phyloP scores from a whole-genome alignment of 2,329 filamentous ascomycete species.

The Fusarium circinatum region DNA sequence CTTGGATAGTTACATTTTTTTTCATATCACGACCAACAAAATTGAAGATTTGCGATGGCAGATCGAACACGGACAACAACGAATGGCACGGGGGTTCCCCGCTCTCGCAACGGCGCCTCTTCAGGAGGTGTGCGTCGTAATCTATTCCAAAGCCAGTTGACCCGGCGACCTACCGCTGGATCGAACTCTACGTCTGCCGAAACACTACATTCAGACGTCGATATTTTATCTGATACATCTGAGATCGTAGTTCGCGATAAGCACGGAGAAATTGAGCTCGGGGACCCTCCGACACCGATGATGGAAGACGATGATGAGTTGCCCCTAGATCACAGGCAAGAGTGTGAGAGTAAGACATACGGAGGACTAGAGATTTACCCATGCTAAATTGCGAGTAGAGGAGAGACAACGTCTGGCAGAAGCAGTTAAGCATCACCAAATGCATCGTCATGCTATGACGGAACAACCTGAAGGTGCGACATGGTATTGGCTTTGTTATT shows the following conservation, averaged over 20 bases:
- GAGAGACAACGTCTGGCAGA: conserved; percentile 70
- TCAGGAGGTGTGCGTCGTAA: conserved; percentile 52
- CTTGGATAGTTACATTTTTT: neutral
- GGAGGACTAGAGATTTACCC: neutral
- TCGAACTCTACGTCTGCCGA: conserved; percentile 54
- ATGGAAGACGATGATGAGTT: conserved; percentile 66
- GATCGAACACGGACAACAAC: conserved; percentile 39
- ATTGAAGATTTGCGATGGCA: conserved; percentile 26
- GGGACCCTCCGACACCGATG: conserved; percentile 63
- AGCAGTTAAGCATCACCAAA: conserved; percentile 69
- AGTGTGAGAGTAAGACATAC: conserved; percentile 61
- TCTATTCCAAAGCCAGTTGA: conserved; percentile 69
- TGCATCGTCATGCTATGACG: conserved; percentile 63
- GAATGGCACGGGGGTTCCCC: conserved; percentile 32
- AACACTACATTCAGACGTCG: conserved; percentile 60
- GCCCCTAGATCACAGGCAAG: conserved; percentile 66
- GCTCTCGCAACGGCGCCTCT: conserved; percentile 32
- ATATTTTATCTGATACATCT: conserved; percentile 55
- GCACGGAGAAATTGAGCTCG: conserved; percentile 71
- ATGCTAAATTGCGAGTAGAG: conserved; percentile 50
- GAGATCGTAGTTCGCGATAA: conserved; percentile 72
- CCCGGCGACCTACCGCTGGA: conserved; percentile 63
- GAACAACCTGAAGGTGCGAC: conserved; percentile 73
- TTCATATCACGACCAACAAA: neutral
- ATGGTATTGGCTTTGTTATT: neutral